Evolutionary conservation across 257 asterid species (phyloP).

Genomic region (Solanum appendiculatum): DNA sequence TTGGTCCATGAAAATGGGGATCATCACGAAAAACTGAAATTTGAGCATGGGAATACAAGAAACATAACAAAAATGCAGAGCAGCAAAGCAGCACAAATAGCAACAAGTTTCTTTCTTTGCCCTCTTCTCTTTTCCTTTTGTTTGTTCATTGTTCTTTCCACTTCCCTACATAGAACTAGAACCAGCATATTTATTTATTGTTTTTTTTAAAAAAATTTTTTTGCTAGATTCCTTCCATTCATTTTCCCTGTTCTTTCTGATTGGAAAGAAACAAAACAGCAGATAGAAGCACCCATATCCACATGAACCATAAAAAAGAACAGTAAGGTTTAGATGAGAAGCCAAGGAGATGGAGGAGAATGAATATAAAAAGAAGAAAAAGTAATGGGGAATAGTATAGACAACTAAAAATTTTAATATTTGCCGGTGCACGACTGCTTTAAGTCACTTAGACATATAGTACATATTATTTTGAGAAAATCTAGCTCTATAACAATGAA

Average conservation of each 20-base stretch:
- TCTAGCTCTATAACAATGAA: neutral
- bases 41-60: neutral
- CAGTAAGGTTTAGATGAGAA: neutral
- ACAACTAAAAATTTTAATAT: neutral
- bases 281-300: neutral
- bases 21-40: neutral
- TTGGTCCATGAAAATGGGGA: neutral
- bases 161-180: neutral
- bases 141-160: neutral
- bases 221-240: neutral
- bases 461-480: neutral
- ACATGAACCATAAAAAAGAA: neutral
- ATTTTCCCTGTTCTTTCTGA: neutral
- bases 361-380: neutral
- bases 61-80: neutral
- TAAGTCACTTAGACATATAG: neutral
- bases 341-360: neutral
- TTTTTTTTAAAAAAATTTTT: neutral
- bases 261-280: neutral
- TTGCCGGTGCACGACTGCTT: neutral
- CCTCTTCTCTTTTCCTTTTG: neutral
- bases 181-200: neutral
- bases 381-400: neutral
- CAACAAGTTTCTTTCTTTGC: neutral
- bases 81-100: neutral